Evolutionary conservation across 2,329 filamentous ascomycete genomes (phyloP), one percentile per base, ranked within the genome.

Genomic region (Fusarium staphyleae): DNA sequence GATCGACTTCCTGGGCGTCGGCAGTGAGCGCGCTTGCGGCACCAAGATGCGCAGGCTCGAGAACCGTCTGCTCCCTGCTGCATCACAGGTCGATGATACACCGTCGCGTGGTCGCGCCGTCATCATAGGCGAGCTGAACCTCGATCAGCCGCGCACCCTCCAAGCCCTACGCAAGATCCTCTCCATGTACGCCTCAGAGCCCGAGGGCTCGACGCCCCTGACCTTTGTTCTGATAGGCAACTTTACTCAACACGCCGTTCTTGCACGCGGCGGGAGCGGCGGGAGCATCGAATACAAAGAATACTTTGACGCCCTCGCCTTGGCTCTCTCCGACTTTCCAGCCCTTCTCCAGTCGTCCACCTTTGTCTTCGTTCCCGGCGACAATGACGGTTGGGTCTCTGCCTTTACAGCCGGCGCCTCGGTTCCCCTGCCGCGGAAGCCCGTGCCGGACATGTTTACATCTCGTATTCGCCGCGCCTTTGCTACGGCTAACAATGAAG

Each of bases 231-330:
- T 99, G 6, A 86, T 91, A 39, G 95, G 95, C 30, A 96, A 95
- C 72, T 98, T 99, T 66, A 82, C 83, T 14, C 78, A 81, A 48
- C 78, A 87, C 46, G 83, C 86, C 24, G 81, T 88, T 60, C 86
- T 88, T 77, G 83, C 85, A 6, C 79, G 84, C 22, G 87, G 89
- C 46, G 85, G 86, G 19, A 87, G 86, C 30, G 87, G 88, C 16
- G 90, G 91, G 30, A 93, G 90, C 72, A 93, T 98, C 64, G 92
- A 96, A 75, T 98, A 96, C 77, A 98, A 98, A 77, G 95, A 98
- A 74, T 88, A 90, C 70, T 97, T 98, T 72, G 92, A 99, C 74
- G 85, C 87, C 8, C 82, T 99, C 11, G 93, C 95, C 3, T 86
- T 87, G 2, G 82, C 91, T 1, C 81, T 99, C 5, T 81, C 90